Base-by-base conservation (phyloP, 768 basidiomycete species). In the Suillus clintonianus region DNA sequence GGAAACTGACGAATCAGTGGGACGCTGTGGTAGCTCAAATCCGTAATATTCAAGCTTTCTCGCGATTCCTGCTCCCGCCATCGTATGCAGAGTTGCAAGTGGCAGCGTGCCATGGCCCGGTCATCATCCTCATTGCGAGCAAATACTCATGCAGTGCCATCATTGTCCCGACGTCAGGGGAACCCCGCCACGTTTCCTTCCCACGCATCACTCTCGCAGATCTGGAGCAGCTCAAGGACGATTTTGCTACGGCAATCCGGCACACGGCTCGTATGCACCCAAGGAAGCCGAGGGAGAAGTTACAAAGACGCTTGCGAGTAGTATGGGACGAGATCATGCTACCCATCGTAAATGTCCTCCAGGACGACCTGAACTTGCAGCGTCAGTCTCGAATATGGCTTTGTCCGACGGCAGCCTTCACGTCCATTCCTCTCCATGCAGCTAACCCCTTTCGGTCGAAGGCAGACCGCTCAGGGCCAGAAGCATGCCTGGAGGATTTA, bases 391-490 rank as follows among this genome's bases (percentile, higher is more conserved):
- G 64, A 1, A 55, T 64, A 19, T 64, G 64, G 55, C 65, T 61
- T 64, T 67, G 66, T 43, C 53, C 64, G 4, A 65, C 64, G 7
- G 55, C 59, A 5, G 27, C 55, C 6, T 65, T 67, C 27, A 54
- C 66, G 3, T 54, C 63, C 0, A 27, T 67, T 30, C 66, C 66
- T 14, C 30, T 68, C 10, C 67, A 68, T 37, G 65, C 66, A 39
- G 61, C 81, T 32, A 71, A 77, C 10, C 69, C 69, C 1, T 80
- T 79, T 43, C 54, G 59, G 30, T 56, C 36, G 19, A 58, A 60
- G 60, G 57, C 63, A 15, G 65, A 59, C 1, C 34, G 37, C 34
- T 54, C 3, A 3, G 24, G 15, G 14, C 54, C 62, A 15, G 32
- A 22, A 4, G 27, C 27, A 27, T 27, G 27, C 17, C 59, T 43